Conservation (phyloP, 345 rosid genomes). For the Lepidium didymum region DNA sequence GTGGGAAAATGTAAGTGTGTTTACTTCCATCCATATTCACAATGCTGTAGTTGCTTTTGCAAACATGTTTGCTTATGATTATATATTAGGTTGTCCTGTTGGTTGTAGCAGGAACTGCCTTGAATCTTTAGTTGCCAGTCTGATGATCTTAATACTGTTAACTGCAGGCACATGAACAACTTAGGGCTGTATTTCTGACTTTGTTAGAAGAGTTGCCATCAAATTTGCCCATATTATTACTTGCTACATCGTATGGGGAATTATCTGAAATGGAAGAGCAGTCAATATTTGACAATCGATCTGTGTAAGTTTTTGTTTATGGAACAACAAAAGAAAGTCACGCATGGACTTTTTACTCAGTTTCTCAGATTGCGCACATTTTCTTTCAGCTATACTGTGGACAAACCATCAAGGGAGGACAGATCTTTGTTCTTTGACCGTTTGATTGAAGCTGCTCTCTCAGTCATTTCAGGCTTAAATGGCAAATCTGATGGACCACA, state of each 20-base stretch:
- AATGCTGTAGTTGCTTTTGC: not conserved
- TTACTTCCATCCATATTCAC: conserved; percentile 7
- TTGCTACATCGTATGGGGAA: conserved; percentile 63
- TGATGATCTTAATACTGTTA: conserved; percentile 23
- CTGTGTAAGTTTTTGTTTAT: no score
- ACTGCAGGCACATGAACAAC: conserved; percentile 95
- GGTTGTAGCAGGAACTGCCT: not conserved
- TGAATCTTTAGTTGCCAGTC: not conserved
- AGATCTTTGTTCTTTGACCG: conserved; percentile 70
- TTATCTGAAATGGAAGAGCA: conserved; percentile 50
- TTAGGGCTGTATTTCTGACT: conserved; percentile 85
- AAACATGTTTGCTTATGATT: not conserved
- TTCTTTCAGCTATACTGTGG: conserved; percentile 73
- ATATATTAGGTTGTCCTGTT: not conserved
- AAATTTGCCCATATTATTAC: conserved; percentile 71
- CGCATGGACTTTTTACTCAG: conserved; percentile 3
- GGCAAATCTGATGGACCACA: conserved; percentile 44
- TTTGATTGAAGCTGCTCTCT: conserved; percentile 86
- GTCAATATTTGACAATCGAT: conserved; percentile 52
- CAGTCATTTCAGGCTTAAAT: conserved; percentile 48
- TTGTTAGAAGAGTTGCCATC: conserved; percentile 93
- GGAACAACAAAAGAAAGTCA: no score
- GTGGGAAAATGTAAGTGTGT: conserved; percentile 91
- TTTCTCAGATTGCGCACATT: conserved; percentile 12
- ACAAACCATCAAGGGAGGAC: conserved; percentile 58